phyloP scores from a whole-genome alignment of 192 early-diverging fungal genomes.

The Umbelopsis isabellina region DNA sequence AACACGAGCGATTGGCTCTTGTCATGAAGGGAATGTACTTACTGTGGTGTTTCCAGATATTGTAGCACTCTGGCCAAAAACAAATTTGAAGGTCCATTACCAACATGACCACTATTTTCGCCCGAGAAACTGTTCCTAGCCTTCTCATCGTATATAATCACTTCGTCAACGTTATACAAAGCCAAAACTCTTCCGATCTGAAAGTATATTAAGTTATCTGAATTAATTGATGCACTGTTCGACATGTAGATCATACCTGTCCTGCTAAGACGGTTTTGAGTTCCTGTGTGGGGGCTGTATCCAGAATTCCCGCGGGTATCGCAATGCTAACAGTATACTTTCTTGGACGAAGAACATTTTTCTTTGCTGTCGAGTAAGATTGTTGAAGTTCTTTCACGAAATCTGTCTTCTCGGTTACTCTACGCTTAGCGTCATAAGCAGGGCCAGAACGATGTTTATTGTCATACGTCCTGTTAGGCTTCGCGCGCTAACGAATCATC shows the following conservation, averaged over 20 bases:
- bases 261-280: constrained; percentile 73
- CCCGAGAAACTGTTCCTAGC: constrained; percentile 41
- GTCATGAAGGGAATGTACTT: constrained; percentile 16
- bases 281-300: constrained; percentile 62
- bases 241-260: constrained; percentile 46
- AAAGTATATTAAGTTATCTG: not conserved
- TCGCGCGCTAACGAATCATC: not conserved
- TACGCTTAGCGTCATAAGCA: constrained; percentile 34
- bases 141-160: constrained; percentile 62
- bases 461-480: constrained; percentile 40
- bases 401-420: constrained; percentile 26
- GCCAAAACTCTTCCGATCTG: constrained; percentile 62
- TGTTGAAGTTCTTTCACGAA: constrained; percentile 14
- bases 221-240: not conserved
- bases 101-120: constrained; percentile 48
- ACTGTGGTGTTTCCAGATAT: constrained; percentile 72
- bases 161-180: constrained; percentile 68
- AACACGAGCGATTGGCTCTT: not conserved
- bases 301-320: constrained; percentile 66
- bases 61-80: constrained; percentile 70
- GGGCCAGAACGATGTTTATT: constrained; percentile 49
- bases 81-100: constrained; percentile 15
- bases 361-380: not conserved
- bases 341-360: constrained; percentile 28
- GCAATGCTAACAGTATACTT: constrained; percentile 68